phyloP scores from a whole-genome alignment of 257 asterid species.

The Lycium ferocissimum region DNA sequence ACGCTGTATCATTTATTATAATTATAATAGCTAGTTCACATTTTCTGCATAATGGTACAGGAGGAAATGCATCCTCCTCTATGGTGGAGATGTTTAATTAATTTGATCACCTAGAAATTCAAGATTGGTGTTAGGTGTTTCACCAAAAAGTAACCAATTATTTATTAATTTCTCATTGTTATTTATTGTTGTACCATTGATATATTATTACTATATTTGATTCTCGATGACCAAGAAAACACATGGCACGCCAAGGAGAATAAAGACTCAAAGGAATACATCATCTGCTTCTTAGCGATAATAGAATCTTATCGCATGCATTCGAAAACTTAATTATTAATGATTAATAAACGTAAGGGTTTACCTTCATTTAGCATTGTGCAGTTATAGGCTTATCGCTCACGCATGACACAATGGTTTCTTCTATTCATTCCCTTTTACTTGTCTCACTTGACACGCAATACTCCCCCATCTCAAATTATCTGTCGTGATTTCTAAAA shows the following conservation, averaged over 20 bases:
- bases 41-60: background rate
- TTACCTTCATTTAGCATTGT: background rate
- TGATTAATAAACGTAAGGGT: background rate
- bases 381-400: background rate
- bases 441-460: too few relatives aligned
- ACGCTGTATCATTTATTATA: background rate
- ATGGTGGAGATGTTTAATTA: background rate
- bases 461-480: too few relatives aligned
- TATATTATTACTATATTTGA: background rate
- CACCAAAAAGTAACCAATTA: background rate
- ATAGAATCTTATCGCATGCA: background rate
- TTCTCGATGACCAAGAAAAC: background rate
- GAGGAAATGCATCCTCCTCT: background rate
- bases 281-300: background rate
- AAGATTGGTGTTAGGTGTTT: background rate
- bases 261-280: background rate
- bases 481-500: too few relatives aligned
- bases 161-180: background rate
- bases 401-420: slow-evolving; percentile 16
- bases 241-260: slow-evolving; percentile 9
- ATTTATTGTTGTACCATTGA: background rate
- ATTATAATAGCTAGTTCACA: background rate
- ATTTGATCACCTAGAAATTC: background rate
- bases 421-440: background rate
- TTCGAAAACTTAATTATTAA: background rate